A percentile compares a stretch with the other conserved stretches of the same genome.
Evolutionary conservation across 805 yeast genomes (phyloP).

Genomic region (Nakazawaea wyomingensis): DNA sequence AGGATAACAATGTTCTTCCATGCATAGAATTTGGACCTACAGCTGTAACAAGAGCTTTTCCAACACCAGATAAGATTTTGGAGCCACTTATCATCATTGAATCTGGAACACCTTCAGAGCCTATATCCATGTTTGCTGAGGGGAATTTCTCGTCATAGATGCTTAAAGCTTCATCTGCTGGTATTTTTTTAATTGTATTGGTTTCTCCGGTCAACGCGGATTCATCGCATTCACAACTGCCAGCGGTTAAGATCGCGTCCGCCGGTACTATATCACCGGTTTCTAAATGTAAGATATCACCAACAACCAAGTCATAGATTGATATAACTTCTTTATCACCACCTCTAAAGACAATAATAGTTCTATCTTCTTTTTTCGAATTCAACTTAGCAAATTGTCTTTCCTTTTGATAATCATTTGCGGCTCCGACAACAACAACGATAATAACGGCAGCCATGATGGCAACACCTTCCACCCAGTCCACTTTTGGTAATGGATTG

Average conservation of each 20-base stretch:
- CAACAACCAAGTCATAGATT: constrained; percentile 74
- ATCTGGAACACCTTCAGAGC: constrained; percentile 49
- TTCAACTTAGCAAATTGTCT: constrained; percentile 85
- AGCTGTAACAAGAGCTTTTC: constrained; percentile 80
- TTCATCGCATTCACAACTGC: constrained; percentile 86
- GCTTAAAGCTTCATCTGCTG: constrained; percentile 41
- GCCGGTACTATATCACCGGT: constrained; percentile 95
- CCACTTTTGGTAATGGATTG: constrained; percentile 71
- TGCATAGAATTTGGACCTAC: constrained; percentile 87
- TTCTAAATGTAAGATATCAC: constrained; percentile 76
- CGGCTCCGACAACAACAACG: constrained; percentile 90
- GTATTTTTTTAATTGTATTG: constrained; percentile 65
- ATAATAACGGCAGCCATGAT: constrained; percentile 86
- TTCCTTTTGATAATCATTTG: constrained; percentile 96
- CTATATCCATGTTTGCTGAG: constrained; percentile 29
- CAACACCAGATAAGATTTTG: constrained; percentile 80
- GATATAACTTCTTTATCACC: constrained; percentile 66
- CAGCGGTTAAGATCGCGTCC: constrained; percentile 70
- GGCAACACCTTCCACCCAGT: constrained; percentile 99
- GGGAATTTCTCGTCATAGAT: constrained; percentile 25
- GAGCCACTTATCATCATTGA: constrained; percentile 90
- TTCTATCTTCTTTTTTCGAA: constrained; percentile 81
- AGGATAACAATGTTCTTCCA: constrained; percentile 84
- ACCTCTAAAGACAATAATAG: constrained; percentile 68
- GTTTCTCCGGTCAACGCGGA: constrained; percentile 93